Percentiles rank a stretch among this genome's conserved stretches.
Evolutionary conservation across 2,329 filamentous ascomycete genomes (phyloP).

Genomic region (Akanthomyces dipterigenus): DNA sequence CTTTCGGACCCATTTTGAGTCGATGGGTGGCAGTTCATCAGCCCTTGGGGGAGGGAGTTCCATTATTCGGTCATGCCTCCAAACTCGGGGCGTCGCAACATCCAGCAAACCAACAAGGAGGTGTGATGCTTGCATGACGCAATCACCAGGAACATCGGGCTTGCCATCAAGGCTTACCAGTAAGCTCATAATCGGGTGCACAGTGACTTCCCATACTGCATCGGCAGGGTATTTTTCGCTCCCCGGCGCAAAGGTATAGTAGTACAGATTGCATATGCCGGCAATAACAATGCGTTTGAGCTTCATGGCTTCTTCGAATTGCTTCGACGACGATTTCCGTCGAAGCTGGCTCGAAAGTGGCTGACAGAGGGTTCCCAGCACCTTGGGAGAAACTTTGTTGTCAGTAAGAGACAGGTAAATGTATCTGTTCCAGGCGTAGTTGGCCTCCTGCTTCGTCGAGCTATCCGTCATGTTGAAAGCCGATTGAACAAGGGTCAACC

Average conservation of each 20-base stretch:
- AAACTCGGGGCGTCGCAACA: constrained; percentile 51
- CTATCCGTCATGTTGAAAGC: constrained; percentile 78
- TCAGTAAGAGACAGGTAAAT: constrained; percentile 66
- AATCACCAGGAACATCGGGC: constrained; percentile 39
- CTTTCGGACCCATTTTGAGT: constrained; percentile 79
- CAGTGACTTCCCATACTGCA: constrained; percentile 69
- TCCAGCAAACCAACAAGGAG: constrained; percentile 69
- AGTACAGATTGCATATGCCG: constrained; percentile 73
- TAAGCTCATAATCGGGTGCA: constrained; percentile 56
- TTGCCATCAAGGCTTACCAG: constrained; percentile 38
- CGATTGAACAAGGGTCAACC: constrained; percentile 71
- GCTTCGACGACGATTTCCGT: constrained; percentile 52
- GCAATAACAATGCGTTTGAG: constrained; percentile 54
- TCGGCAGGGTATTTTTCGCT: constrained; percentile 61
- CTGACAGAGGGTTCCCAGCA: constrained; percentile 46
- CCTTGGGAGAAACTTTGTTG: constrained; percentile 42
- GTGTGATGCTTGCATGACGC: constrained; percentile 52
- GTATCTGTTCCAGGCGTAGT: constrained; percentile 79
- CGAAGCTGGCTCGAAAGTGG: constrained; percentile 64
- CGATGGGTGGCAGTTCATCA: constrained; percentile 75
- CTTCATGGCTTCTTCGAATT: constrained; percentile 41
- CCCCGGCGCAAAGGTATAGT: constrained; percentile 72
- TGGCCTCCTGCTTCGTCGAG: constrained; percentile 66
- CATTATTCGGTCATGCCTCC: constrained; percentile 67
- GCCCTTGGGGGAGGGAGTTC: constrained; percentile 51